Base-by-base conservation (phyloP, 139 green algal species). In the Zygnema circumcarinatum region DNA sequence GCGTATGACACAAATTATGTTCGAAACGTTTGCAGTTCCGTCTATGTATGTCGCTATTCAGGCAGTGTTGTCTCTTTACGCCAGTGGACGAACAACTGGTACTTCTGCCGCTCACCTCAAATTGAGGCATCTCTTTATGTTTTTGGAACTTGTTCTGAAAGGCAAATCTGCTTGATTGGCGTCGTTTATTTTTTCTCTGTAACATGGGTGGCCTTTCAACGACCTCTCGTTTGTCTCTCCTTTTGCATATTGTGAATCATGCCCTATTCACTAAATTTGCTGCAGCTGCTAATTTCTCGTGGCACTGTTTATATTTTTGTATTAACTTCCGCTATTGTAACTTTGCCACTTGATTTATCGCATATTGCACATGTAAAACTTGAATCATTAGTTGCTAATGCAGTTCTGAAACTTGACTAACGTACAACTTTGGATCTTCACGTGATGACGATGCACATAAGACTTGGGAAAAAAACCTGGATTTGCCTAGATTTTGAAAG, bases 1-100 rank as follows among this genome's bases (percentile, higher is more conserved):
- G 94, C 96, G 96, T 92, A 97, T 98, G 95, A 95, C 93, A 88
- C 93, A 98, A 93, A 98, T 98, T 93, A 98, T 99, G 96, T 98
- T 99, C 87, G 97, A 99, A 94, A 98, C 95, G 3, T 99, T 99
- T 94, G 97, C 96, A 74, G 95, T 97, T 36, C 96, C 96, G 36
- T 96, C 96, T 89, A 98, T 99, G 95, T 99, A 98, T 83, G 94
- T 98, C n/a, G 90, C 94, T 83, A 98, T 97, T 75, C 96, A 99
- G 95, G 97, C 97, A 67, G 97, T 99, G 83, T 94, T 99, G 52
- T 99, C 97, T 1, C 94, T 99, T 87, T 99, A 99, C 85, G 97
- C 97, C 83, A 95, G 91, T 36, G 97, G 97, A 52, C 96, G 97
- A 86, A 99, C 97, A 85, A 99, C 97, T 31, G 97, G 97, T 89